A percentile compares a stretch with the other conserved stretches of the same genome.
These are phyloP conservation scores for Kickxella alabastrina DNA, from an alignment of 192 early-diverging fungal species.

Conservation along the genomic window DNA sequence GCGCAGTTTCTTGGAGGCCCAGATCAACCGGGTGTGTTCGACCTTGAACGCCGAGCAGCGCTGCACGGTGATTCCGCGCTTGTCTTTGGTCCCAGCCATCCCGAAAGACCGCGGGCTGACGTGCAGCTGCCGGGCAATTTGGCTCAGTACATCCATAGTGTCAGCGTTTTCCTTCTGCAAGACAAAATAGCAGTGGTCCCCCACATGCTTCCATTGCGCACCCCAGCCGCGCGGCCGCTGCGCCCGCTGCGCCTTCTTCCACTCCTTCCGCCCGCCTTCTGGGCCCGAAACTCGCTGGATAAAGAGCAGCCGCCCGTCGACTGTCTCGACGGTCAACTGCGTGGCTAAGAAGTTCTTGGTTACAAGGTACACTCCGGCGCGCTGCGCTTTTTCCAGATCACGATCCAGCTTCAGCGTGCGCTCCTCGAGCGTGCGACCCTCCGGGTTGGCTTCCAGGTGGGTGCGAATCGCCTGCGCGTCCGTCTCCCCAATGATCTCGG, in stretches of 20 bases:
- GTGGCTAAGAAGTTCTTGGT: constrained; percentile 49
- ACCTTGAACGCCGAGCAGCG: constrained; percentile 67
- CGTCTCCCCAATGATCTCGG: constrained; percentile 16
- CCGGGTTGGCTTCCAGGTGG: constrained; percentile 16
- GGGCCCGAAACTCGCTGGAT: too few species aligned
- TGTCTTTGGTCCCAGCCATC: constrained; percentile 95
- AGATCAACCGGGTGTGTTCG: constrained; percentile 25
- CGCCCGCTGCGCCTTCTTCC: neutral
- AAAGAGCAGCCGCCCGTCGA: constrained; percentile 37
- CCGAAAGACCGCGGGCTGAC: constrained; percentile 56
- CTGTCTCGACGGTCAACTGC: constrained; percentile 34
- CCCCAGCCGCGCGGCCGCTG: constrained; percentile 11
- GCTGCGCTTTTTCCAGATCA: constrained; percentile 35
- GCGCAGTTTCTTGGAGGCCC: constrained; percentile 8
- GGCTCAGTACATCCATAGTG: constrained; percentile 80
- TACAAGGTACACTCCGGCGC: constrained; percentile 39
- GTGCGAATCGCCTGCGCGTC: constrained; percentile 19
- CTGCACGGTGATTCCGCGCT: constrained; percentile 86
- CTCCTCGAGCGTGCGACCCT: constrained; percentile 11
- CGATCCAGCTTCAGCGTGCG: constrained; percentile 24
- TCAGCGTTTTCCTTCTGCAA: constrained; percentile 93
- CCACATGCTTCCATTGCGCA: constrained; percentile 60
- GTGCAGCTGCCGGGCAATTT: constrained; percentile 15
- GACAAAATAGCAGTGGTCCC: constrained; percentile 78
- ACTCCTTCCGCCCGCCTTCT: neutral